Conservation (phyloP, 805 yeast species). For the Suhomyces emberorum region DNA sequence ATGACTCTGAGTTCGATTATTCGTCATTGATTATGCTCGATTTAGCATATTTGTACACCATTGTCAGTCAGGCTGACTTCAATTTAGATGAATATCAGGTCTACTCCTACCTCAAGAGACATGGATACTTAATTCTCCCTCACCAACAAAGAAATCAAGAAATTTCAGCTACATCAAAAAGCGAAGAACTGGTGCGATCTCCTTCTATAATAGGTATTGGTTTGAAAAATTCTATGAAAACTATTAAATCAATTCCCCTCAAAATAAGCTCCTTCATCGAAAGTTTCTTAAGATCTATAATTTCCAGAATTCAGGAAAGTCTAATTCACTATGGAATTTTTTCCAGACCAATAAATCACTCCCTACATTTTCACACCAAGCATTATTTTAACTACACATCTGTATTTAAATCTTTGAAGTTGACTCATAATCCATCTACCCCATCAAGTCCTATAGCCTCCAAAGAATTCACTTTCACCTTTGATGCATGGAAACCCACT, state of each 20-base stretch:
- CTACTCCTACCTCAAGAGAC: constrained; percentile 69
- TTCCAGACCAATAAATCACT: constrained; percentile 12
- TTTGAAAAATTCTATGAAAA: not conserved
- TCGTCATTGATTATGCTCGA: constrained; percentile 39
- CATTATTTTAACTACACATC: constrained; percentile 27
- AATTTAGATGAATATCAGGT: constrained; percentile 59
- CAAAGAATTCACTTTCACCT: constrained; percentile 34
- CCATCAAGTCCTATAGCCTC: not conserved
- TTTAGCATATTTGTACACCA: constrained; percentile 61
- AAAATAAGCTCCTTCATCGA: not conserved
- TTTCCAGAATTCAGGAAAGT: not conserved
- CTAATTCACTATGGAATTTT: constrained; percentile 11
- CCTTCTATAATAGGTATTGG: not conserved
- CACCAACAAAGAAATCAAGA: not conserved
- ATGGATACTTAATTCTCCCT: constrained; percentile 59
- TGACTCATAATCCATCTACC: constrained; percentile 9
- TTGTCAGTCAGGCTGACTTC: constrained; percentile 38
- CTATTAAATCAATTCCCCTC: not conserved
- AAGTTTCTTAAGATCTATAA: not conserved
- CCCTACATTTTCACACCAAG: constrained; percentile 17
- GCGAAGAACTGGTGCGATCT: not conserved
- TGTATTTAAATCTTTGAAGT: constrained; percentile 19
- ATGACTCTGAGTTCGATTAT: constrained; percentile 18
- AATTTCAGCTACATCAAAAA: too few relatives aligned
- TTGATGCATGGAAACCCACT: constrained; percentile 82